Conservation (phyloP, 306 rosid species). For the Astragalus glycyphyllos region DNA sequence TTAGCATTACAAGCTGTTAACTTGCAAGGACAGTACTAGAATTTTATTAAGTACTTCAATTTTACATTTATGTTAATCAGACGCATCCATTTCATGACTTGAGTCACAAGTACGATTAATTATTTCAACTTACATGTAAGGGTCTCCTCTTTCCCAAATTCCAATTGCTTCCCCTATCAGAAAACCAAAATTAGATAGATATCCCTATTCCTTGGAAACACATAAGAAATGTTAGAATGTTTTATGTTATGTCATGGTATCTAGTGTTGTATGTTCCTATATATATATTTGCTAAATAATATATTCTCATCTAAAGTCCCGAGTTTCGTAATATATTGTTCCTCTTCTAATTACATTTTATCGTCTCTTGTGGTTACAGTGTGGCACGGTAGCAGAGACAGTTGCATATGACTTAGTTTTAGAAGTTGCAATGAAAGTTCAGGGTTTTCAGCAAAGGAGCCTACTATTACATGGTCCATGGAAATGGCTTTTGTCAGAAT, state of each 20-base stretch:
- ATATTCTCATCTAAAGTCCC: slow-evolving; percentile 3
- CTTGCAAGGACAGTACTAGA: not conserved
- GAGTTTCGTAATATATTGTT: slow-evolving; percentile 11
- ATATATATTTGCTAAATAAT: slow-evolving; percentile 15
- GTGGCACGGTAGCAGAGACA: slow-evolving; percentile 95
- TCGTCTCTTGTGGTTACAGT: slow-evolving; percentile 52
- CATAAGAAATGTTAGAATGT: not conserved
- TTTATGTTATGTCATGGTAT: no score
- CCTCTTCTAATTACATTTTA: not conserved
- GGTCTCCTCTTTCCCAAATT: not conserved
- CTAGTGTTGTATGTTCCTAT: slow-evolving; percentile 2
- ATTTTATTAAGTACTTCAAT: slow-evolving; percentile 8
- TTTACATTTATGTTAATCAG: not conserved
- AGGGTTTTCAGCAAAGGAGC: slow-evolving; percentile 87
- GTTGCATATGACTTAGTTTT: slow-evolving; percentile 92
- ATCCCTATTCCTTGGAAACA: slow-evolving; percentile 14
- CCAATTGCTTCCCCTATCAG: not conserved
- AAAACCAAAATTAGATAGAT: not conserved
- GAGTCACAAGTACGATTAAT: no score
- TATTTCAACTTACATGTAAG: not conserved
- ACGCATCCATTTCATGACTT: not conserved
- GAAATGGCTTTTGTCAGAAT: slow-evolving; percentile 96
- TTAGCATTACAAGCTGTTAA: not conserved
- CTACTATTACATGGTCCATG: slow-evolving; percentile 82
- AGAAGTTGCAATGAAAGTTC: slow-evolving; percentile 95